These are phyloP conservation scores for Jimgerdemannia flammicorona DNA, from an alignment of 192 early-diverging fungal species.

Conservation along the genomic window DNA sequence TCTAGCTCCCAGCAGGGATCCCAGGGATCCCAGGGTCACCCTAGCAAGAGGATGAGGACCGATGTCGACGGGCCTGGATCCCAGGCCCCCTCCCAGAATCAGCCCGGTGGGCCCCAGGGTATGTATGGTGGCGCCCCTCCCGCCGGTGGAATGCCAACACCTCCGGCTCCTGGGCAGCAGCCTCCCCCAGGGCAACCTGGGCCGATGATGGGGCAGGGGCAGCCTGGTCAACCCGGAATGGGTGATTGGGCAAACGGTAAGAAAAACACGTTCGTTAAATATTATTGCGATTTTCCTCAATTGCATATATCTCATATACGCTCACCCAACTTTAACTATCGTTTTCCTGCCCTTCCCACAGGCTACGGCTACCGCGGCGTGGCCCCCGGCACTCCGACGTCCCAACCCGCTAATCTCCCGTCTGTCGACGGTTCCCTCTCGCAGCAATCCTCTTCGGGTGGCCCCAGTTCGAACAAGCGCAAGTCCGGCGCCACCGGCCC, in stretches of 20 bases:
- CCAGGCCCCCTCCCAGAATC: not conserved
- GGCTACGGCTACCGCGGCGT: constrained; percentile 12
- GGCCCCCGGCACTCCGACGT: constrained; percentile 14
- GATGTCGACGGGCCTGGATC: constrained; percentile 24
- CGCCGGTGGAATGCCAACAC: not conserved
- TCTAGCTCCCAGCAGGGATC: not conserved
- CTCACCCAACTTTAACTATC: not conserved
- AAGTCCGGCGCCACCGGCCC: constrained; percentile 39
- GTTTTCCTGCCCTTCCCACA: not conserved
- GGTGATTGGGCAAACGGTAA: constrained; percentile 14
- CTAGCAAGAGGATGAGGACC: constrained; percentile 17
- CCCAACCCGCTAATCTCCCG: constrained; percentile 13
- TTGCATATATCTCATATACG: not conserved
- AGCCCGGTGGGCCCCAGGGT: constrained; percentile 32
- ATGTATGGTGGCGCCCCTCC: constrained; percentile 7
- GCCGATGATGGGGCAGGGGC: constrained; percentile 21
- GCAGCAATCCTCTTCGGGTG: constrained; percentile 37
- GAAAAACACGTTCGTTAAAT: constrained; percentile 1
- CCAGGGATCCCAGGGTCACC: not conserved
- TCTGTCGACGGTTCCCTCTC: not conserved
- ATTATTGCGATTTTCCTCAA: not conserved
- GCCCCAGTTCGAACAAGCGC: constrained; percentile 21
- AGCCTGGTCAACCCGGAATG: constrained; percentile 1
- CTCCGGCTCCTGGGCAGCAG: constrained; percentile 18
- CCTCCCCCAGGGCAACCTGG: constrained; percentile 28